A percentile compares a stretch with the other conserved stretches of the same genome.
Evolutionary conservation across 2,329 filamentous ascomycete genomes (phyloP).

Genomic region (Fusarium protoensiforme): DNA sequence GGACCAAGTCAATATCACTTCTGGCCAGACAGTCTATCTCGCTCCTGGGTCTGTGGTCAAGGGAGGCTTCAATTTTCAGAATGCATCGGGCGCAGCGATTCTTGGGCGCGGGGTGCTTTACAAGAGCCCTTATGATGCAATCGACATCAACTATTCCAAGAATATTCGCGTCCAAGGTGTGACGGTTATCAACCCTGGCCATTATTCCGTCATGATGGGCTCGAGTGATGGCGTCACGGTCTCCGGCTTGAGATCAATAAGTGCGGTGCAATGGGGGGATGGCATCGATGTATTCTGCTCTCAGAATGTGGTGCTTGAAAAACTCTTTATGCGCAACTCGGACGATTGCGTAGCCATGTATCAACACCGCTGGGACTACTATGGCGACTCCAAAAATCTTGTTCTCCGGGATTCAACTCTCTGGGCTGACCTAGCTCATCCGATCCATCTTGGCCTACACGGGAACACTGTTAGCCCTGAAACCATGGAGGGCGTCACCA

Average conservation of each 20-base stretch:
- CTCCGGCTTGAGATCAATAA: background rate
- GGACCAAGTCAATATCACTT: background rate
- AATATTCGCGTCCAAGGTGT: background rate
- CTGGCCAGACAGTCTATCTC: background rate
- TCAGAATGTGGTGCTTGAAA: background rate
- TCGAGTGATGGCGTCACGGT: background rate
- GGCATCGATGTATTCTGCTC: conserved; percentile 5
- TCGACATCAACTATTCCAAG: background rate
- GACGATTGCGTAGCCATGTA: conserved; percentile 6
- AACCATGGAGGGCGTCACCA: background rate
- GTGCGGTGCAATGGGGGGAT: conserved; percentile 1
- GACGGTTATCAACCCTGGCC: background rate
- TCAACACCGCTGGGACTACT: background rate
- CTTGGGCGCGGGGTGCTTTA: background rate
- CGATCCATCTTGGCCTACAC: background rate
- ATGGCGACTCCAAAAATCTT: conserved; percentile 1
- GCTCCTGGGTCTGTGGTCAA: background rate
- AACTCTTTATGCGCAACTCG: conserved; percentile 1
- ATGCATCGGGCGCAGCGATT: background rate
- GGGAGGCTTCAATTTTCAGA: background rate
- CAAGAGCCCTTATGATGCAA: background rate
- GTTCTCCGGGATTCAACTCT: background rate
- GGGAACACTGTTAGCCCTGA: background rate
- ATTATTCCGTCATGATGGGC: background rate
- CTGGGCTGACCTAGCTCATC: background rate